Evolutionary conservation across 1,284 basidiomycete genomes (phyloP).

Genomic region (Ustilago shanxiensis): DNA sequence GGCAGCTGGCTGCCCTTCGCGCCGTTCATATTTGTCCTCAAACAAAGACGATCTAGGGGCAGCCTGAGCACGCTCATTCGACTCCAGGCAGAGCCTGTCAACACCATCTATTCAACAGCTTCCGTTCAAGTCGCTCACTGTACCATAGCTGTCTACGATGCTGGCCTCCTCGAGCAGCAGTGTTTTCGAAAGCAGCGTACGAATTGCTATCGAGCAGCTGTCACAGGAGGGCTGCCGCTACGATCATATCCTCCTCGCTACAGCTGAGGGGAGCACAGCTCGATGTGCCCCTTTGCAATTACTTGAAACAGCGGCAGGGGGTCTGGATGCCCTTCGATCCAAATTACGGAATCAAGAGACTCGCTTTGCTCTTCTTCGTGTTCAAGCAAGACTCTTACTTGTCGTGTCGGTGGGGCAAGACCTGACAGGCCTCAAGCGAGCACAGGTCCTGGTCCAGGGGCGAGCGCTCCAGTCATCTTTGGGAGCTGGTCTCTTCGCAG

Average conservation of each 20-base stretch:
- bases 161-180: not conserved
- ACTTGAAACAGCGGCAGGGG: constrained; percentile 19
- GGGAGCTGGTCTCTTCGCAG: constrained; percentile 16
- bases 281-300: constrained; percentile 17
- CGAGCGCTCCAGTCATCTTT: constrained; percentile 20
- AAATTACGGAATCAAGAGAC: constrained; percentile 19
- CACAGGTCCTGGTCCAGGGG: constrained; percentile 19
- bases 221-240: constrained; percentile 10
- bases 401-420: constrained; percentile 26
- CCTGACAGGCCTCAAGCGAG: constrained; percentile 19
- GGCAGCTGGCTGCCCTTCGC: constrained; percentile 5
- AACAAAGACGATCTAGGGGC: not conserved
- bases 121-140: too few species aligned
- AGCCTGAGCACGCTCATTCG: too few species aligned
- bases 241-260: constrained; percentile 30
- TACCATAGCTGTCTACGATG: constrained; percentile 3
- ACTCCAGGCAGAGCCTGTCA: too few species aligned
- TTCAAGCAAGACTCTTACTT: constrained; percentile 23
- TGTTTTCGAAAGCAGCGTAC: constrained; percentile 17
- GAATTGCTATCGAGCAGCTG: constrained; percentile 19
- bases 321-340: constrained; percentile 21
- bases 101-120: too few species aligned
- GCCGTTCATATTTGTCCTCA: not conserved
- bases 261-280: constrained; percentile 7
- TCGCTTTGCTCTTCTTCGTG: constrained; percentile 22